Conservation (phyloP, 345 rosid species). For the Fremontodendron californicum region DNA sequence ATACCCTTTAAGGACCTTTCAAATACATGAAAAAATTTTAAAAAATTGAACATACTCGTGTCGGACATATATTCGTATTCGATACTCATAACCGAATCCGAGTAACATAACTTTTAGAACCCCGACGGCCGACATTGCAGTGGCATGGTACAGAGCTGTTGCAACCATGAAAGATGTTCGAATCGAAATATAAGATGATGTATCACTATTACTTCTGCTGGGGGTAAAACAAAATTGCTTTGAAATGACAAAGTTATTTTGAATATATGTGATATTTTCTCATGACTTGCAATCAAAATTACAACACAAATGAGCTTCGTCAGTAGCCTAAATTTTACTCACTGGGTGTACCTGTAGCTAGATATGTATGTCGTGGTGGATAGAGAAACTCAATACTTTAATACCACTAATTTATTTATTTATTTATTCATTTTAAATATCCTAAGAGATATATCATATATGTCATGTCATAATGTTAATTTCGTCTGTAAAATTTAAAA, state of each 20-base stretch:
- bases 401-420: too few species aligned
- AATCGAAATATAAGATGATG: not conserved
- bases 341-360: not conserved
- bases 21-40: too few species aligned
- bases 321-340: not conserved
- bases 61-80: too few species aligned
- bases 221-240: not conserved
- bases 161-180: slow-evolving; percentile 11
- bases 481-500: too few species aligned
- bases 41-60: too few species aligned
- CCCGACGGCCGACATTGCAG: slow-evolving; percentile 26
- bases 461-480: too few species aligned
- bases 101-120: too few species aligned
- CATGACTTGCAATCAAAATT: not conserved
- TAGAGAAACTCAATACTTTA: too few species aligned
- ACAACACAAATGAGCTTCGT: not conserved
- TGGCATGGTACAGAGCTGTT: slow-evolving; percentile 34
- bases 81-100: too few species aligned
- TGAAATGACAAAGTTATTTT: not conserved
- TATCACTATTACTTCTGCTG: not conserved
- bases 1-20: too few species aligned
- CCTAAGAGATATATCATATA: too few species aligned
- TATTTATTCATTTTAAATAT: too few species aligned
- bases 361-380: not conserved
- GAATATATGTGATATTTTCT: not conserved